phyloP scores from a whole-genome alignment of 306 rosid species.

The Quercus aquifolioides region DNA sequence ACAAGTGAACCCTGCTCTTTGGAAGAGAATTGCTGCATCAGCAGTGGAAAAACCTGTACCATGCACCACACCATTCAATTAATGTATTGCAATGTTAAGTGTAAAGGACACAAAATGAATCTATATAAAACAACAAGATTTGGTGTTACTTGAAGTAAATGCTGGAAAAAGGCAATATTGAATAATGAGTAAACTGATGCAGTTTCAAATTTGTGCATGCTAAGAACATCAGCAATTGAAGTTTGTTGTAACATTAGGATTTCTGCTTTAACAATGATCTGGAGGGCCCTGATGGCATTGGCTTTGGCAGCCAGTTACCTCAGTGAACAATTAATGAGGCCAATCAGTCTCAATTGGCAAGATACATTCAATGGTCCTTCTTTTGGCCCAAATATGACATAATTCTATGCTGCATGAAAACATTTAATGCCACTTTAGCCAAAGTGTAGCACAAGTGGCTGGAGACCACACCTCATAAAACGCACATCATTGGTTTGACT shows the following conservation, averaged over 20 bases:
- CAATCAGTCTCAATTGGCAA: neutral
- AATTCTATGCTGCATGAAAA: neutral
- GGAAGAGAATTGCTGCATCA: constrained; percentile 58
- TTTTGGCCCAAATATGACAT: neutral
- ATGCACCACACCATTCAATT: neutral
- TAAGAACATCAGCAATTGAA: neutral
- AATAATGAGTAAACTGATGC: neutral
- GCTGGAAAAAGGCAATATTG: neutral
- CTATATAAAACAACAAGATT: neutral
- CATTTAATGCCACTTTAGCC: neutral
- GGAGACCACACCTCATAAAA: neutral
- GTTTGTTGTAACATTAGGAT: neutral
- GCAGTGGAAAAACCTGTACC: constrained; percentile 77
- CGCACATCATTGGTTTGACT: neutral
- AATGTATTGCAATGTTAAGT: neutral
- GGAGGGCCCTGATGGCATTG: neutral
- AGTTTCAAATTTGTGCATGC: neutral
- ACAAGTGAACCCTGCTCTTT: constrained; percentile 78
- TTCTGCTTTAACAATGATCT: neutral
- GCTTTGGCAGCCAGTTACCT: neutral
- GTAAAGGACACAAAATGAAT: neutral
- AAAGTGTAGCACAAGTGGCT: neutral
- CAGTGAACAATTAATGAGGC: neutral
- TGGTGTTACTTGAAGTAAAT: neutral
- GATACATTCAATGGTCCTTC: neutral